Percentiles rank a stretch among this genome's conserved stretches.
These are phyloP conservation scores for Phascolomyces articulosus DNA, from an alignment of 371 early-diverging fungal genomes.

Conservation along the genomic window DNA sequence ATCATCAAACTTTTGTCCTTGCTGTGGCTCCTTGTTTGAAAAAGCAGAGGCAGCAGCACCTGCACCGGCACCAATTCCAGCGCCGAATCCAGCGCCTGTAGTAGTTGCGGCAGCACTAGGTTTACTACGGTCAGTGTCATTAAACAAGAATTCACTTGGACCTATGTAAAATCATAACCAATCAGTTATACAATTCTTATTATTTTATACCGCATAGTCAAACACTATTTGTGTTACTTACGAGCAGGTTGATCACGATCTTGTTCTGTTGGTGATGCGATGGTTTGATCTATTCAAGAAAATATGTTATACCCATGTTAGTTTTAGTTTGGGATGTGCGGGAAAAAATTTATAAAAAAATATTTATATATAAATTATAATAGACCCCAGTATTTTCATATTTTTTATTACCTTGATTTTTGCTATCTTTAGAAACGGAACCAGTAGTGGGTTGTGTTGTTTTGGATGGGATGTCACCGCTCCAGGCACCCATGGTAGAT, in stretches of 20 bases:
- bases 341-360: neutral
- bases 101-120: neutral
- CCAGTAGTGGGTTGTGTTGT: neutral
- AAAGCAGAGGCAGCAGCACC: neutral
- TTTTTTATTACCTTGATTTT: neutral
- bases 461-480: neutral
- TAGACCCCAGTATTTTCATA: neutral
- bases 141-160: neutral
- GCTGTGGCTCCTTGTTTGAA: neutral
- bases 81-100: neutral
- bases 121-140: neutral
- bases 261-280: no score
- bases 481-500: neutral
- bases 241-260: no score
- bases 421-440: neutral
- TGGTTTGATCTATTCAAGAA: no score
- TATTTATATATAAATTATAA: neutral
- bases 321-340: neutral
- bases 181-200: neutral
- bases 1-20: neutral
- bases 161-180: neutral
- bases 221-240: no score
- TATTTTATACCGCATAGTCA: no score
- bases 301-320: no score
- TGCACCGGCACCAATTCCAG: neutral